Conservation (phyloP, 176 grass and related monocot species). For the Musa beccarii region DNA sequence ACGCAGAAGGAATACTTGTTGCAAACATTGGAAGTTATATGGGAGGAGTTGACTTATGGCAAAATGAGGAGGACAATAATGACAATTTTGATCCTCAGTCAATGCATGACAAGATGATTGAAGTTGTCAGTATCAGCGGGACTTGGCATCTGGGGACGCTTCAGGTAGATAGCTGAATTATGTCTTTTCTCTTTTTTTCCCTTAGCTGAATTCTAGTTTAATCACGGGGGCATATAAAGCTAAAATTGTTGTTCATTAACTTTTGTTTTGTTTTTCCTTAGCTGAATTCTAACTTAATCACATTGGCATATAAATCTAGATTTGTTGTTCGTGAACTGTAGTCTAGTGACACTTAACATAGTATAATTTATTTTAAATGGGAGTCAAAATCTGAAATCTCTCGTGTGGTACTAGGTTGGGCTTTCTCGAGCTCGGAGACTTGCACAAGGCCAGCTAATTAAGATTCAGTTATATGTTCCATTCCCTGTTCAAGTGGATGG, state of each 20-base stretch:
- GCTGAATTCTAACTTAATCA: not conserved
- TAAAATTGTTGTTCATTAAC: not conserved
- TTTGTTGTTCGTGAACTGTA: not conserved
- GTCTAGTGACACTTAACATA: not conserved
- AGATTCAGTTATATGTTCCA: slow-evolving; percentile 19
- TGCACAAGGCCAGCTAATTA: slow-evolving; percentile 16
- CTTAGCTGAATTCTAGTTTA: not conserved
- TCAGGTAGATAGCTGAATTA: slow-evolving; percentile 12
- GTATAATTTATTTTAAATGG: not conserved
- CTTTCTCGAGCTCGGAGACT: slow-evolving; percentile 27
- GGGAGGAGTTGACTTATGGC: slow-evolving; percentile 27
- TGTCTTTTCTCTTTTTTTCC: too few relatives aligned
- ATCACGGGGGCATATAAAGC: not conserved
- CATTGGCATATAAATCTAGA: not conserved
- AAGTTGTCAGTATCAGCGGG: slow-evolving; percentile 24
- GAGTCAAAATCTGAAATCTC: not conserved
- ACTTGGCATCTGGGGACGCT: slow-evolving; percentile 28
- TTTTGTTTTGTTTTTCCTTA: not conserved
- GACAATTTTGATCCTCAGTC: slow-evolving; percentile 27
- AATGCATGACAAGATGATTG: slow-evolving; percentile 27
- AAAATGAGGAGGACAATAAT: slow-evolving; percentile 18
- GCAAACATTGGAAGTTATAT: slow-evolving; percentile 31
- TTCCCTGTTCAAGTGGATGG: slow-evolving; percentile 29
- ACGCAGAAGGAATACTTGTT: slow-evolving; percentile 26
- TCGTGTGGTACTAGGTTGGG: slow-evolving; percentile 8